Conservation (phyloP, 1,284 basidiomycete genomes). For the Sporisorium reilianum region DNA sequence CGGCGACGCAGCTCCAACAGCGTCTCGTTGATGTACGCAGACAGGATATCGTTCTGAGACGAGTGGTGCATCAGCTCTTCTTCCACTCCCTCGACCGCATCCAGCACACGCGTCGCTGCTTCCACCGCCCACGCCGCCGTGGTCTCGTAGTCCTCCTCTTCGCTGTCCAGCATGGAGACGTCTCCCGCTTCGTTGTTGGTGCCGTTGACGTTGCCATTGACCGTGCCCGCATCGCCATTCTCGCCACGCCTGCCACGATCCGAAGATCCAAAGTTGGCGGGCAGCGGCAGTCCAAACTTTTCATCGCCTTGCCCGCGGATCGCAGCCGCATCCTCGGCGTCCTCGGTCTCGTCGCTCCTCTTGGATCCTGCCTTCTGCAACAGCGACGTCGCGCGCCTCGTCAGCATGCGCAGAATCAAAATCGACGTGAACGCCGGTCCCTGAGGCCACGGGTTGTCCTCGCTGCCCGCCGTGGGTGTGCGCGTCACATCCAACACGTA, state of each 20-base stretch:
- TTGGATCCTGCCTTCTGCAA: conserved; percentile 55
- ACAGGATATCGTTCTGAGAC: conserved; percentile 63
- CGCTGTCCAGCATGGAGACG: background rate
- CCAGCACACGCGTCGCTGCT: conserved; percentile 55
- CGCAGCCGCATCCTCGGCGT: conserved; percentile 31
- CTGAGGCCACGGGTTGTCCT: conserved; percentile 51
- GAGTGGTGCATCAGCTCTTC: conserved; percentile 57
- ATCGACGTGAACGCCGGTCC: conserved; percentile 60
- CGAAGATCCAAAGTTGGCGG: conserved; percentile 42
- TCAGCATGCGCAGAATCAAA: conserved; percentile 61
- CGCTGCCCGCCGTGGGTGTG: conserved; percentile 58
- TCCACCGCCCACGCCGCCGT: conserved; percentile 49
- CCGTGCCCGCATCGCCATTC: conserved; percentile 2
- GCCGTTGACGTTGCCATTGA: background rate
- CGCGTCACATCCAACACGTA: conserved; percentile 62
- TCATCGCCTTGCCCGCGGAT: conserved; percentile 53
- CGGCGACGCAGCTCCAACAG: conserved; percentile 55
- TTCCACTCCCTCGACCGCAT: conserved; percentile 56
- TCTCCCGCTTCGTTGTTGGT: background rate
- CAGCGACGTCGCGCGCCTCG: conserved; percentile 52
- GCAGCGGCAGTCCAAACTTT: conserved; percentile 61
- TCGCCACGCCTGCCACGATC: conserved; percentile 18
- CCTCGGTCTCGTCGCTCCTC: conserved; percentile 9
- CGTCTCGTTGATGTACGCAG: conserved; percentile 61
- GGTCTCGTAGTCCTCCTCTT: conserved; percentile 32